A percentile compares a stretch with the other conserved stretches of the same genome.
These are phyloP conservation scores for Saccharomyces hybrid DNA, from an alignment of 1,139 yeast species.

Conservation along the genomic window DNA sequence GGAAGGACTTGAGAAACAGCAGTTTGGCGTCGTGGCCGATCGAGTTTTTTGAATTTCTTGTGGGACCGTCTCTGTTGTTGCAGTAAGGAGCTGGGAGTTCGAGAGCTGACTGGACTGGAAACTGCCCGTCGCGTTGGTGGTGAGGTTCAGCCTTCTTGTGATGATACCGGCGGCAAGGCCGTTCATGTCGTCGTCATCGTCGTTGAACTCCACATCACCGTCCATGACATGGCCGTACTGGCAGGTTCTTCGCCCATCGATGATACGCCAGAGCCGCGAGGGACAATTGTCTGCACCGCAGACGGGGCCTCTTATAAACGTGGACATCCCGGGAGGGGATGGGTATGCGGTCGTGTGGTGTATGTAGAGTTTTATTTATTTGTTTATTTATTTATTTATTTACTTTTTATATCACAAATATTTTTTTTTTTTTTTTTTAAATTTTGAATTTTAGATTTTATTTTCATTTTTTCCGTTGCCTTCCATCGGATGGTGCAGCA, in stretches of 20 bases:
- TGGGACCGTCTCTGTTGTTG: constrained; percentile 16
- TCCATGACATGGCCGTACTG: constrained; percentile 85
- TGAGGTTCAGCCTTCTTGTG: constrained; percentile 51
- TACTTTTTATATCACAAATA: too few relatives aligned
- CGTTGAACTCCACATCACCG: constrained; percentile 69
- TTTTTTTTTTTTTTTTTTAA: not conserved
- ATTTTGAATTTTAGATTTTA: not conserved
- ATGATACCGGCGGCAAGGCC: constrained; percentile 32
- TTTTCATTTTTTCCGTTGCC: not conserved
- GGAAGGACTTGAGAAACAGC: constrained; percentile 46
- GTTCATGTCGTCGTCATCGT: constrained; percentile 55
- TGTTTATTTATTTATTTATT: not conserved
- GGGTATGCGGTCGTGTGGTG: not conserved
- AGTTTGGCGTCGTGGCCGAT: constrained; percentile 50
- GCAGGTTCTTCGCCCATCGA: constrained; percentile 75
- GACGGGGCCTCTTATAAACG: constrained; percentile 54
- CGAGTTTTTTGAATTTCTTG: constrained; percentile 27
- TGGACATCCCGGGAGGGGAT: constrained; percentile 21
- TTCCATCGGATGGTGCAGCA: not conserved
- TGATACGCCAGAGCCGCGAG: constrained; percentile 60
- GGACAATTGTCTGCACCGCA: constrained; percentile 91
- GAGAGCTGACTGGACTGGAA: constrained; percentile 24
- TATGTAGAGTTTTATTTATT: not conserved
- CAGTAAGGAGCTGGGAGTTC: constrained; percentile 16
- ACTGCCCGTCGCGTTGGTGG: constrained; percentile 31